These are phyloP conservation scores for Picochlorum sp. DNA, from an alignment of 139 green algal genomes.

Conservation along the genomic window DNA sequence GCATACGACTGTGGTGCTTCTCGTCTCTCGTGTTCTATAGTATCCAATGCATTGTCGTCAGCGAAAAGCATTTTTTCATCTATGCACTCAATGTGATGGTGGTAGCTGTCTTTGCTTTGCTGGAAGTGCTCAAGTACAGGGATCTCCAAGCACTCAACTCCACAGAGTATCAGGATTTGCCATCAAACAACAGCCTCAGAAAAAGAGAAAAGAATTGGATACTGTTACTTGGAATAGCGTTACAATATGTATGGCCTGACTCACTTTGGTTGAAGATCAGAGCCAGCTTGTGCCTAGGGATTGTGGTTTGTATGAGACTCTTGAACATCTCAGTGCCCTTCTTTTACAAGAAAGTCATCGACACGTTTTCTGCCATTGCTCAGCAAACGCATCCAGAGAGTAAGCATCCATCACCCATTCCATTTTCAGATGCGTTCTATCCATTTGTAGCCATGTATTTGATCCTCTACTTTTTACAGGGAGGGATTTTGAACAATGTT, in stretches of 20 bases:
- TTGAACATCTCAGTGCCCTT: constrained; percentile 72
- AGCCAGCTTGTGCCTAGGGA: constrained; percentile 46
- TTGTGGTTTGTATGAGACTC: constrained; percentile 49
- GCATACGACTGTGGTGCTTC: too few species aligned
- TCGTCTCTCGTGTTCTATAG: too few species aligned
- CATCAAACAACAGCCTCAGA: neutral
- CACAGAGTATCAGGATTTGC: too few species aligned
- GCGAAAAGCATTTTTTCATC: too few species aligned
- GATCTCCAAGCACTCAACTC: too few species aligned
- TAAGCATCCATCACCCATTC: constrained; percentile 5
- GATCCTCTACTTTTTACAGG: constrained; percentile 18
- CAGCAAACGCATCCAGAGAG: neutral
- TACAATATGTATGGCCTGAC: constrained; percentile 10
- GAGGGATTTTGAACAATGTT: constrained; percentile 65
- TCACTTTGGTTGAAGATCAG: constrained; percentile 19
- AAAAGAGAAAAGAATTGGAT: constrained; percentile 7
- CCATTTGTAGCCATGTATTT: constrained; percentile 29
- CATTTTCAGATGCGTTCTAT: constrained; percentile 41
- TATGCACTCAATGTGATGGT: too few species aligned
- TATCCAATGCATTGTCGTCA: too few species aligned
- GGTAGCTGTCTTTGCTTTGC: too few species aligned
- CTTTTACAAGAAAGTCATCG: constrained; percentile 55
- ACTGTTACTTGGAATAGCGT: constrained; percentile 4
- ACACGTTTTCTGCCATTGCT: constrained; percentile 26
- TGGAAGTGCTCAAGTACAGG: too few species aligned